A percentile compares a stretch with the other conserved stretches of the same genome.
Conservation (phyloP, 106 monocot genomes). For the Allium fistulosum region DNA sequence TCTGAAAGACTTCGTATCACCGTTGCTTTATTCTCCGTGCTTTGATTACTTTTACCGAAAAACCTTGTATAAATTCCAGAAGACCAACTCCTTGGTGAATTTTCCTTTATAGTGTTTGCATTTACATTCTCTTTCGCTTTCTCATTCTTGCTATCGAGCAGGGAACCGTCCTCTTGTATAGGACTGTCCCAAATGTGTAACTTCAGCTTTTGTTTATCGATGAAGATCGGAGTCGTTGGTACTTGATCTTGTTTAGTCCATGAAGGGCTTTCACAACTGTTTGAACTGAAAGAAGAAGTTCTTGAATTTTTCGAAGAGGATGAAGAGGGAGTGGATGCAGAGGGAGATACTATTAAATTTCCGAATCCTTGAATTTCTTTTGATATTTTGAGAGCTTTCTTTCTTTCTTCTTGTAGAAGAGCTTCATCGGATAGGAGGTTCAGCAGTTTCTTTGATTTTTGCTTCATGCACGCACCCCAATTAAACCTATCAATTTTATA, state of each 20-base stretch:
- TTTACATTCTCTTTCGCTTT: background rate
- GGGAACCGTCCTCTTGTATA: conserved; percentile 3
- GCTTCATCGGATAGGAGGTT: conserved; percentile 2
- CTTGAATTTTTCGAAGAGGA: background rate
- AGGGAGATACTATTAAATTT: conserved; percentile 2
- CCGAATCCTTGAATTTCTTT: conserved; percentile 12
- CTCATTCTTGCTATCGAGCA: background rate
- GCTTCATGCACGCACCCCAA: conserved; percentile 13
- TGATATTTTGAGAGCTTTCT: conserved; percentile 9
- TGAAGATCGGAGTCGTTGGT: background rate
- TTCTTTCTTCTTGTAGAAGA: background rate
- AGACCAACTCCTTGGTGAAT: background rate
- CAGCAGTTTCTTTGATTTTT: conserved; percentile 7
- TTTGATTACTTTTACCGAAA: background rate
- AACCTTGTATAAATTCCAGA: background rate
- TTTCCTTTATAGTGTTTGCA: background rate
- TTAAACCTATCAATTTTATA: conserved; percentile 1
- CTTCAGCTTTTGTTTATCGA: background rate
- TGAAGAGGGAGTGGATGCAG: background rate
- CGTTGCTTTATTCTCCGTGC: background rate
- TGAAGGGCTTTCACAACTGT: conserved; percentile 3
- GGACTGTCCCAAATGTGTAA: conserved; percentile 7
- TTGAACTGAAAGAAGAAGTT: conserved; percentile 6
- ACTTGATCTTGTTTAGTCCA: background rate
- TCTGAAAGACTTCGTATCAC: background rate